Evolutionary conservation across 371 early-diverging fungal species (phyloP).

Genomic region (Entomophthora muscae): DNA sequence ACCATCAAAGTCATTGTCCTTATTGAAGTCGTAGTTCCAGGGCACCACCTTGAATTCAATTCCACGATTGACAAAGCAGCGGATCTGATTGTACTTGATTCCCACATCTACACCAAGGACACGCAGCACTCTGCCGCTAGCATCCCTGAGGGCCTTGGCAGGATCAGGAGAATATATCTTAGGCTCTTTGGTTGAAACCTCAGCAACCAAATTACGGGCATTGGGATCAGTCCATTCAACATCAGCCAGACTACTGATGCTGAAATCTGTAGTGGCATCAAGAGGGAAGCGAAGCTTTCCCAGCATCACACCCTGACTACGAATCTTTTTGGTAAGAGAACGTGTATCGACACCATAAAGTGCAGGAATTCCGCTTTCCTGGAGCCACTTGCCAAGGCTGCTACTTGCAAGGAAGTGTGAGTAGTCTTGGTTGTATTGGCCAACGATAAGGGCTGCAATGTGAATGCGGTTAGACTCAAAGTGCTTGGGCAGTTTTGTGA

Average conservation of each 20-base stretch:
- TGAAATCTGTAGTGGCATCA: constrained; percentile 24
- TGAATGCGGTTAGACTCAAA: constrained; percentile 89
- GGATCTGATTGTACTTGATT: constrained; percentile 95
- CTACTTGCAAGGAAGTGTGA: constrained; percentile 82
- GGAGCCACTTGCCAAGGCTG: constrained; percentile 76
- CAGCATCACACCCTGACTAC: constrained; percentile 73
- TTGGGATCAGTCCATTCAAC: constrained; percentile 87
- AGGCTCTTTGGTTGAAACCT: constrained; percentile 41
- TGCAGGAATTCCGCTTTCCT: constrained; percentile 72
- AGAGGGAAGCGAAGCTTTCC: constrained; percentile 63
- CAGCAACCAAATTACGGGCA: constrained; percentile 74
- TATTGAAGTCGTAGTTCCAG: constrained; percentile 80
- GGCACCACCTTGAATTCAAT: constrained; percentile 88
- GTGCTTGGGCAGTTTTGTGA: constrained; percentile 60
- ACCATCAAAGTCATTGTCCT: constrained; percentile 66
- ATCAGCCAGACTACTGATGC: constrained; percentile 25
- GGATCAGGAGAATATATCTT: constrained; percentile 52
- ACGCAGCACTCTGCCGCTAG: constrained; percentile 60
- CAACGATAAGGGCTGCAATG: constrained; percentile 75
- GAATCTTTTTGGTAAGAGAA: constrained; percentile 80
- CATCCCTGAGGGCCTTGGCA: constrained; percentile 32
- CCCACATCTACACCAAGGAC: constrained; percentile 90
- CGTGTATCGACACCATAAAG: constrained; percentile 88
- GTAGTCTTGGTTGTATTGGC: constrained; percentile 70
- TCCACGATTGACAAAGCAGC: constrained; percentile 85